Evolutionary conservation across 2,329 filamentous ascomycete genomes (phyloP), one percentile per base, ranked within the genome.

Genomic region (Diaporthe batatas): DNA sequence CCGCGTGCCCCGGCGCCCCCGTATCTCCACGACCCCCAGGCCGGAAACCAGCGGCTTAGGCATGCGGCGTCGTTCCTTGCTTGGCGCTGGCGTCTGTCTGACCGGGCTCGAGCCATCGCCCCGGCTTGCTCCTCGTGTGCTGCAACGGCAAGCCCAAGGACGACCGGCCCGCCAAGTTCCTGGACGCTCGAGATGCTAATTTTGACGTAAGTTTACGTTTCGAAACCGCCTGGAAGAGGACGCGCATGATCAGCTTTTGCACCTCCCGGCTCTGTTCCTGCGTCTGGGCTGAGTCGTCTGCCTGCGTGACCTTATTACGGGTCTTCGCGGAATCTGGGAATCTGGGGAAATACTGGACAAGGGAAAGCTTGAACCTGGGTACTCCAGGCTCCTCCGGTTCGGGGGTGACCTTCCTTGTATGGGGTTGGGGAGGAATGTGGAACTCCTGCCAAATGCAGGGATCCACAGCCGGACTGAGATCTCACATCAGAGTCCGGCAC

Each of bases 11-110:
- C 39, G 53, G 3, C 16, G 39, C 14, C 5, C 54, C 34, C 68
- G 44, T 70, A 47, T 62, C 58, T 32, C 58, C 58, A 62, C 23
- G 58, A 14, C 58, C 58, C 58, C 55, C 34, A 39, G 55, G 39
- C 58, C 68, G 68, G 68, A 70, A 70, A 70, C 23, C 53, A 70
- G 47, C 68, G 68, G 68, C 68, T 70, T 70, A 70, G 68, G 42
- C 34, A 42, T 70, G 68, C 57, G 57, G 58, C 55, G 68, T 70
- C 55, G 68, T 62, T 62, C 57, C 68, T 34, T 54, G 44, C 58
- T 57, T 34, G 39, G 23, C n/a, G 39, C 57, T 62, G 68, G 55
- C 68, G 58, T 62, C 54, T 62, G 68, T 62, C 55, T 42, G 39
- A 14, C 39, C 39, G 39, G 21, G 44, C 54, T 42, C 32, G 42